Conservation (phyloP, 179 eudicot species). For the Silene coronaria region DNA sequence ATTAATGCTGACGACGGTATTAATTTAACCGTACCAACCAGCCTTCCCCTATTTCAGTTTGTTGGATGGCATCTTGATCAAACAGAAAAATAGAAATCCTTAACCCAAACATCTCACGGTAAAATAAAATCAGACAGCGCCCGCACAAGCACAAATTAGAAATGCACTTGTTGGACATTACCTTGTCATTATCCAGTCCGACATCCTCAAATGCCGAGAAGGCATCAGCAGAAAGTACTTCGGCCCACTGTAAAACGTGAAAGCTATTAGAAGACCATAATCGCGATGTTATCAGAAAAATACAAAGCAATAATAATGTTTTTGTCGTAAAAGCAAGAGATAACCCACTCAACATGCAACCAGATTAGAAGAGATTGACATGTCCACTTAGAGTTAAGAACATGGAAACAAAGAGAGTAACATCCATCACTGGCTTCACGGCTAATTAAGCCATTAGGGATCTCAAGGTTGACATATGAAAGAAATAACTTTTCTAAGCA, state of each 20-base stretch:
- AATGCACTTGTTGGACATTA: slow-evolving; percentile 22
- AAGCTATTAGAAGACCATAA: not conserved
- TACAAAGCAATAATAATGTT: not conserved
- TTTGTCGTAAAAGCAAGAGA: not conserved
- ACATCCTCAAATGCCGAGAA: slow-evolving; percentile 98
- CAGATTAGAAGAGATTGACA: not conserved
- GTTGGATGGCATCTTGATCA: slow-evolving; percentile 6
- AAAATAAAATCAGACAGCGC: not conserved
- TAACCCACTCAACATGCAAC: not conserved
- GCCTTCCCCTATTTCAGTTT: not conserved
- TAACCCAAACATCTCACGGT: not conserved
- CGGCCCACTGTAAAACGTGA: slow-evolving; percentile 83
- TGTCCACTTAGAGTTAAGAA: slow-evolving; percentile 3
- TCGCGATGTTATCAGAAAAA: not conserved
- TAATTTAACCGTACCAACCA: not conserved
- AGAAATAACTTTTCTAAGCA: not conserved
- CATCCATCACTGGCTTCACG: not conserved
- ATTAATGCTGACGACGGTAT: not conserved
- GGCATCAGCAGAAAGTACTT: slow-evolving; percentile 98
- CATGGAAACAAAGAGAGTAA: not conserved
- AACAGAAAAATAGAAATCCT: not conserved
- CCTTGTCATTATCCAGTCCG: slow-evolving; percentile 80
- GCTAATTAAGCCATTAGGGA: not conserved
- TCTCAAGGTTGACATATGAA: not conserved
- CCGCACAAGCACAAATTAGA: not conserved